These are phyloP conservation scores for Harrya chromipes DNA, from an alignment of 768 basidiomycete genomes.

Conservation along the genomic window DNA sequence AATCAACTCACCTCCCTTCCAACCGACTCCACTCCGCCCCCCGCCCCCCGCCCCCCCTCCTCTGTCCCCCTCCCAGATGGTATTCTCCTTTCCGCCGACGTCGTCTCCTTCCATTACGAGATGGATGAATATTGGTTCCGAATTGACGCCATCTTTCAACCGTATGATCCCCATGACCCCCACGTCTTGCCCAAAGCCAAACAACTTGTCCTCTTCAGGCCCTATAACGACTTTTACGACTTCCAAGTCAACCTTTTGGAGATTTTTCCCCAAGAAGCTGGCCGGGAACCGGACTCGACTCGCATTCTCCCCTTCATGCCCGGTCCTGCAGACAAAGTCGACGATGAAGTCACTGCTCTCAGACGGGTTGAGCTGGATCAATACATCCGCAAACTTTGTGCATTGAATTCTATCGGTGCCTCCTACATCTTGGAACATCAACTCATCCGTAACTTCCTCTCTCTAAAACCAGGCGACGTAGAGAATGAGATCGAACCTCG, in stretches of 20 bases:
- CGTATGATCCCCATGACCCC: slow-evolving; percentile 62
- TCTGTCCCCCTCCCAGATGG: slow-evolving; percentile 70
- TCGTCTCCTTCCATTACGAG: slow-evolving; percentile 97
- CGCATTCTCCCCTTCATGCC: slow-evolving; percentile 97
- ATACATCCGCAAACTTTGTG: slow-evolving; percentile 80
- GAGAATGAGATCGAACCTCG: slow-evolving; percentile 64
- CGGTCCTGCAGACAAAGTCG: slow-evolving; percentile 82
- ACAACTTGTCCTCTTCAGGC: slow-evolving; percentile 85
- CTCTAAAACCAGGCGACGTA: slow-evolving; percentile 83
- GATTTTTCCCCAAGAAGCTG: slow-evolving; percentile 88
- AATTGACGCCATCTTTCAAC: slow-evolving; percentile 84
- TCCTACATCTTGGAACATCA: slow-evolving; percentile 79
- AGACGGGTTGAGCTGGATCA: slow-evolving; percentile 83
- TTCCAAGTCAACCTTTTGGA: slow-evolving; percentile 90
- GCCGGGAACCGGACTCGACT: slow-evolving; percentile 59
- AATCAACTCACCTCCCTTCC: no score
- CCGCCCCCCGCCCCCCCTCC: slow-evolving; percentile 34
- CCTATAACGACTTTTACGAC: slow-evolving; percentile 98
- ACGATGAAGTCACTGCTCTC: slow-evolving; percentile 77
- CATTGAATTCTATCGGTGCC: slow-evolving; percentile 60
- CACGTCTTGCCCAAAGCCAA: slow-evolving; percentile 60
- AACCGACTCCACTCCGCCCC: slow-evolving; percentile 13
- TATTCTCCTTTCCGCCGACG: slow-evolving; percentile 79
- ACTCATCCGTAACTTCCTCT: slow-evolving; percentile 79
- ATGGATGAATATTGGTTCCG: slow-evolving; percentile 98